A percentile compares a stretch with the other conserved stretches of the same genome.
Conservation (phyloP, 2,329 filamentous ascomycete species). For the Fusarium tanahbumbuense region DNA sequence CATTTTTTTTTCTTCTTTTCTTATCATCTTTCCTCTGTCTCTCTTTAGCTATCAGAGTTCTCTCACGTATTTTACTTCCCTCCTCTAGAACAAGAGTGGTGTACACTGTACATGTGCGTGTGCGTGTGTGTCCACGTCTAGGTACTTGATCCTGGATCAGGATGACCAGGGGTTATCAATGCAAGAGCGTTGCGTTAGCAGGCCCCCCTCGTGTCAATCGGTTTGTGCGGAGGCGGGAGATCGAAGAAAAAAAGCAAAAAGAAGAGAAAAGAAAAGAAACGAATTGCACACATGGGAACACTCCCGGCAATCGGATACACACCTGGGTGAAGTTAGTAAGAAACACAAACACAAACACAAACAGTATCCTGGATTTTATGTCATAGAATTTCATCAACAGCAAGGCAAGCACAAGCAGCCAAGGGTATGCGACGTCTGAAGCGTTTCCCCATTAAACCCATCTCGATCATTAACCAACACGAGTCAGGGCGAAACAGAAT, state of each 20-base stretch:
- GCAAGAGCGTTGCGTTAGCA: conserved; percentile 20
- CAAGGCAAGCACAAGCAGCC: background rate
- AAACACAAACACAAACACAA: background rate
- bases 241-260: conserved; percentile 40
- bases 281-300: conserved; percentile 9
- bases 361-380: background rate
- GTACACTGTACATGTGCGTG: background rate
- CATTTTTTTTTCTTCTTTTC: background rate
- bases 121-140: conserved; percentile 2
- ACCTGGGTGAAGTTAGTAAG: conserved; percentile 22
- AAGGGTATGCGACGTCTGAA: background rate
- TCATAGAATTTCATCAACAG: background rate
- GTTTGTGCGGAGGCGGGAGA: conserved; percentile 41
- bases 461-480: background rate
- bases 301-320: conserved; percentile 14
- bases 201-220: conserved; percentile 30
- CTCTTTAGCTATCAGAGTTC: background rate
- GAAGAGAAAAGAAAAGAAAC: conserved; percentile 33
- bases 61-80: conserved; percentile 14
- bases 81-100: background rate
- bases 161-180: conserved; percentile 24
- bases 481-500: background rate
- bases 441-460: background rate
- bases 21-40: background rate
- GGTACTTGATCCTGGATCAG: conserved; percentile 3